Conservation (phyloP, 306 rosid species). For the Quercus aquifolioides region DNA sequence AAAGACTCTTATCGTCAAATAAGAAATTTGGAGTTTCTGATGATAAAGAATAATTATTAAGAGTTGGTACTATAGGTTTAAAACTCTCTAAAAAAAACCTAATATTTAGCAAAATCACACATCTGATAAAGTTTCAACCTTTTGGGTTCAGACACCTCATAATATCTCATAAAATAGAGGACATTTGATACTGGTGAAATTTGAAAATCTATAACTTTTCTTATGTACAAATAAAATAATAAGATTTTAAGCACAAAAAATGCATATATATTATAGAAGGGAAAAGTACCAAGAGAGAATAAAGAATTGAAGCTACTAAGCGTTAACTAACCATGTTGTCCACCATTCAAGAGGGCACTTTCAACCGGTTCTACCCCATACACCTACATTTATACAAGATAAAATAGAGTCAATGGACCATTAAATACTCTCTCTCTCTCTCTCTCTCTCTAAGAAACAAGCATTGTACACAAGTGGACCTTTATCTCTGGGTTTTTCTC, state of each 20-base stretch:
- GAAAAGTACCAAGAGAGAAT: neutral
- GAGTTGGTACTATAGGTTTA: fast-evolving
- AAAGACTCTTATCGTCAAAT: too few species aligned
- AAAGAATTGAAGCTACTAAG: neutral
- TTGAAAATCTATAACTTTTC: too few species aligned
- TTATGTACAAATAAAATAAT: too few species aligned
- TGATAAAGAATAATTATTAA: too few species aligned
- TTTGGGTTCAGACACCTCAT: too few species aligned
- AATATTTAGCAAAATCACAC: too few species aligned
- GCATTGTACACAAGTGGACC: constrained; percentile 22
- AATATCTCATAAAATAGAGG: too few species aligned
- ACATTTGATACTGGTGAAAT: too few species aligned
- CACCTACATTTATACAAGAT: constrained; percentile 32
- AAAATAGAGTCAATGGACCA: neutral
- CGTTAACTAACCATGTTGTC: constrained; percentile 54
- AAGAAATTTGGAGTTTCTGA: fast-evolving
- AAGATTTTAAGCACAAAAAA: neutral
- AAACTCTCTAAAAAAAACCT: too few species aligned
- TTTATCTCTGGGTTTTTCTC: constrained; percentile 66
- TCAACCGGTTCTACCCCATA: constrained; percentile 81
- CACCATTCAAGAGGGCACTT: constrained; percentile 77
- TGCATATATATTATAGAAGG: too few species aligned
- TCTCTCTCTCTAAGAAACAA: neutral
- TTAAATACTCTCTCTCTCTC: neutral
- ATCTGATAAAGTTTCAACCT: too few species aligned